A percentile compares a stretch with the other conserved stretches of the same genome.
phyloP scores from a whole-genome alignment of 805 yeast species.

The Vanderwaltozyma yarrowii region DNA sequence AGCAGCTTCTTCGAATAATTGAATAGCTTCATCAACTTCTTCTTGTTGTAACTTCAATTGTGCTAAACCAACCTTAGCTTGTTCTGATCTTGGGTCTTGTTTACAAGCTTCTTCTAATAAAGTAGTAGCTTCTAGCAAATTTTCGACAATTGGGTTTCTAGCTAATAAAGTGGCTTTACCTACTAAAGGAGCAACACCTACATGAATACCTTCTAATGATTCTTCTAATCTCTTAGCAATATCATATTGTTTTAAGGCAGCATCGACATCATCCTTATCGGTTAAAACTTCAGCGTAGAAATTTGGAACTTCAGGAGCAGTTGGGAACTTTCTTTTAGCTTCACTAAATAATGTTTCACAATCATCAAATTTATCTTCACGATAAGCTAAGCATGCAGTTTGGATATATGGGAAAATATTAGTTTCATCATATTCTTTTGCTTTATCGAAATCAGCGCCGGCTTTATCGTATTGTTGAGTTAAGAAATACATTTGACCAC shows the following conservation, averaged over 20 bases:
- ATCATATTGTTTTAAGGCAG: slow-evolving; percentile 78
- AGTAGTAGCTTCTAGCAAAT: slow-evolving; percentile 47
- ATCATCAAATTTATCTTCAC: slow-evolving; percentile 43
- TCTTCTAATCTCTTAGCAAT: slow-evolving; percentile 76
- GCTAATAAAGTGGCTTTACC: slow-evolving; percentile 75
- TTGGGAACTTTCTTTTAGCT: slow-evolving; percentile 68
- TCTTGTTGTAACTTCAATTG: slow-evolving; percentile 81
- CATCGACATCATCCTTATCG: slow-evolving; percentile 62
- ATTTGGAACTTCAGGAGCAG: slow-evolving; percentile 86
- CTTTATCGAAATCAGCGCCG: slow-evolving; percentile 59
- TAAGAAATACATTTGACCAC: slow-evolving; percentile 84
- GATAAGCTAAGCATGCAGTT: slow-evolving; percentile 84
- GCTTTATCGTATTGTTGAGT: slow-evolving; percentile 69
- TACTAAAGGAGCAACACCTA: slow-evolving; percentile 82
- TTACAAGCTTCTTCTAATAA: slow-evolving; percentile 66
- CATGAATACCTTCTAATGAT: slow-evolving; percentile 53
- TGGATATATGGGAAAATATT: slow-evolving; percentile 85
- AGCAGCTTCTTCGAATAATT: slow-evolving; percentile 73
- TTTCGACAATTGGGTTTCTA: slow-evolving; percentile 37
- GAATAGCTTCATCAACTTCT: slow-evolving; percentile 70
- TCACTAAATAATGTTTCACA: slow-evolving; percentile 59
- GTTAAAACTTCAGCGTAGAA: slow-evolving; percentile 90
- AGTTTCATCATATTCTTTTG: slow-evolving; percentile 60
- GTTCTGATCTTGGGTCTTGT: slow-evolving; percentile 80
- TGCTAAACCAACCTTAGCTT: slow-evolving; percentile 84